Base-by-base conservation (phyloP, 108 stramenopile species). In the Nannochloropsis salina region DNA sequence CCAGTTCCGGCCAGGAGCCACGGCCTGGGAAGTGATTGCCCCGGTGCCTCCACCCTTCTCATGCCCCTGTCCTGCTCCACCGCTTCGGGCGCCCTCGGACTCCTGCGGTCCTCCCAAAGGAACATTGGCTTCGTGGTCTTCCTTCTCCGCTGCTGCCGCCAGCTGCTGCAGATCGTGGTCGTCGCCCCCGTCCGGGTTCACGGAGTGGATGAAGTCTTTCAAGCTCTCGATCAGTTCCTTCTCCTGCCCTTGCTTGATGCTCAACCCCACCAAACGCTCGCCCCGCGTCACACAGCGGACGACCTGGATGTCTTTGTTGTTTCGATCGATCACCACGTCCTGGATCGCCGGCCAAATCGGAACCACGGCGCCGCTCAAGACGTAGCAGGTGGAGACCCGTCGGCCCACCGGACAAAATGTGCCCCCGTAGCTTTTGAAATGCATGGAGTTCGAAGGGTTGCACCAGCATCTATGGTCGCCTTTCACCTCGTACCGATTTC, bases 331-430 rank as follows among this genome's bases (percentile, higher is more conserved):
- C 61, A 74, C 61, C 61, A 74, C 61, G 2, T 6, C 61, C 61
- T 74, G 61, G n/a, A 74, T 74, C 61, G 61, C 61, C 61, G 61
- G 61, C 61, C 61, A 74, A n/a, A 74, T 74, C 61, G 61, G 61
- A 15, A 74, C 61, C 61, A 74, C 61, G 3, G 61, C 61, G 61
- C 61, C 61, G 20, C 20, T n/a, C 61, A 74, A 74, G n/a, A 74
- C n/a, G 6, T 74, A 74, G n/a, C 20, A 74, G n/a, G 61, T 74
- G 6, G 61, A 74, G 20, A n/a, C 2, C 61, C 61, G 61, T n/a
- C 61, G 61, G n/a, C 61, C 61, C 8, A 74, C 61, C 2, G 61
- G 61, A n/a, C 61, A 74, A 74, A 74, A 74, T 15, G 5, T 74
- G 61, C 61, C 61, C 2, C 61, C 61, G 6, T n/a, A 2, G n/a